Base-by-base conservation (phyloP, 768 basidiomycete species). In the Aureoboletus auriporus region DNA sequence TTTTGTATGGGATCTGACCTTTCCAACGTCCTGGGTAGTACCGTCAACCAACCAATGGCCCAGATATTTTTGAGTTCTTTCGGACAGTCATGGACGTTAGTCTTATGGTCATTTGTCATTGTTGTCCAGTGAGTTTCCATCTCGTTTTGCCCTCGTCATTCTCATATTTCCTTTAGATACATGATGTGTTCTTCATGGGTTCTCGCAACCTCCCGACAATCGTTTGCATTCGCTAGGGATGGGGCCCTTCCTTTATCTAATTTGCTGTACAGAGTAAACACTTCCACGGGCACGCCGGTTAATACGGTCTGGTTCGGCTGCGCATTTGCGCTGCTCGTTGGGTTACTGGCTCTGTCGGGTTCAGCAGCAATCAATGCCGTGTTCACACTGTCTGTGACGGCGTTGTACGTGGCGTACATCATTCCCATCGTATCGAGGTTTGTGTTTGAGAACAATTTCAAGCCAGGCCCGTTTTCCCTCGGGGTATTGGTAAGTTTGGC, bases 1-100 rank as follows among this genome's bases (percentile, higher is more conserved):
- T 78, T 82, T 53, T 78, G 74, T 60, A 81, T 81, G 78, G 80
- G 80, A 10, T 64, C 62, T 1, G 73, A 81, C 45, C 49, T 79
- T 11, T 58, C 69, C 33, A 57, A 54, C 29, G 57, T 80, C 3
- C 50, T 72, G 44, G 51, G 55, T 28, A 66, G 65, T 23, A 49
- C 59, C 8, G 20, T 52, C n/a, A 42, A 37, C 17, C 77, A 78
- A 46, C 77, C 76, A 6, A 69, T 78, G 65, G 73, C 73, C 12
- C 57, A 68, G 40, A 67, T 72, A 27, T 66, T 71, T 47, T 59
- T 66, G 26, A 64, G 68, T 38, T 71, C 71, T 40, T 66, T 77
- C 44, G 76, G 74, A 17, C 55, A 58, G 42, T 63, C 64, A 13
- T 69, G 69, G 20, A 70, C 73, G 1, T 65, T 82, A 3, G 75